A percentile compares a stretch with the other conserved stretches of the same genome.
phyloP scores from a whole-genome alignment of 2,329 filamentous ascomycete genomes.

The Alternaria ventricosa region DNA sequence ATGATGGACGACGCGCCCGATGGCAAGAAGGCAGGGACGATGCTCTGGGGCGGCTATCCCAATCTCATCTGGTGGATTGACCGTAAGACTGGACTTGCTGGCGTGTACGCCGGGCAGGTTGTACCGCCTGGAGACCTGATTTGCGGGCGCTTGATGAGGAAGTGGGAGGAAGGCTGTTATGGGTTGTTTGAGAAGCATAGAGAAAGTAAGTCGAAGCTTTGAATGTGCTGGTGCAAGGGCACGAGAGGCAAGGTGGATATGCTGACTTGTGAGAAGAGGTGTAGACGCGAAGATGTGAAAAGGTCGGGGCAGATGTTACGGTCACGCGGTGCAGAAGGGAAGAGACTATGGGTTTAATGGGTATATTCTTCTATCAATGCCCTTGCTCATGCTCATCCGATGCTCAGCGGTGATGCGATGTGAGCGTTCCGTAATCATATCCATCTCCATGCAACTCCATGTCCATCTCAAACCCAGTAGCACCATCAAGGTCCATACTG shows the following conservation, averaged over 20 bases:
- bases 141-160: slow-evolving; percentile 15
- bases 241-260: not conserved
- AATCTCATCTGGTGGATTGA: slow-evolving; percentile 47
- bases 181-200: not conserved
- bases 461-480: not conserved
- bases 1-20: slow-evolving; percentile 23
- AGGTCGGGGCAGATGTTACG: not conserved
- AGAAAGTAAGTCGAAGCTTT: not conserved
- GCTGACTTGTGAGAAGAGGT: not conserved
- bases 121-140: slow-evolving; percentile 38
- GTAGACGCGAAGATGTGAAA: not conserved
- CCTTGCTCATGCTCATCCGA: not conserved
- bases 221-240: not conserved
- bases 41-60: slow-evolving; percentile 44
- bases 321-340: not conserved
- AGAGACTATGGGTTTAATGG: not conserved
- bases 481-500: not conserved
- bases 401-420: not conserved
- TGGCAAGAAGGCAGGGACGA: slow-evolving; percentile 35
- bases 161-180: slow-evolving; percentile 25
- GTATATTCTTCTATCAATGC: not conserved
- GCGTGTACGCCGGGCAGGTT: slow-evolving; percentile 39
- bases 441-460: not conserved
- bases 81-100: slow-evolving; percentile 38
- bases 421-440: not conserved